A percentile compares a stretch with the other conserved stretches of the same genome.
Conservation (phyloP, 208 protist genomes). For the Wallacemonas sp. region DNA sequence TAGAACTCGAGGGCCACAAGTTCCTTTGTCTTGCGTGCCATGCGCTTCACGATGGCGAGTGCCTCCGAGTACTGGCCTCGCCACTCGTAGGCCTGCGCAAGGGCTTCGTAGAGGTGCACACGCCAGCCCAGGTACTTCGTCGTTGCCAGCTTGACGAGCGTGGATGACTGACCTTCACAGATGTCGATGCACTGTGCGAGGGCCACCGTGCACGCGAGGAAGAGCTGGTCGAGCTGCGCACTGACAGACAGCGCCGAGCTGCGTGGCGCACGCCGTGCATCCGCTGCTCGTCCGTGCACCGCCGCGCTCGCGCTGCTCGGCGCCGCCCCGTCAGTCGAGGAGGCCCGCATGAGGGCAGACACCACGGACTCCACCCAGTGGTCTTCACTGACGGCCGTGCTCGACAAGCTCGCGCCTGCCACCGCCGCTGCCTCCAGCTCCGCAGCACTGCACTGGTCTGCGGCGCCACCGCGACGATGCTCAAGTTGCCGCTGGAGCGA, state of each 20-base stretch:
- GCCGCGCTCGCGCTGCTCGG: not conserved
- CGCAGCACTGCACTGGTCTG: not conserved
- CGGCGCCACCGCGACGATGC: not conserved
- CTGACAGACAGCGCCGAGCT: not conserved
- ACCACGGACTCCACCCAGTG: not conserved
- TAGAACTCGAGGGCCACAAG: slow-evolving; percentile 72
- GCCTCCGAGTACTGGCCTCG: slow-evolving; percentile 39
- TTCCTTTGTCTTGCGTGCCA: slow-evolving; percentile 42
- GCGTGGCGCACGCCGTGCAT: too few relatives aligned
- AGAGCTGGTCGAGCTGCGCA: not conserved
- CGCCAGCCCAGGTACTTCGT: slow-evolving; percentile 76
- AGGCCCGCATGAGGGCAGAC: not conserved
- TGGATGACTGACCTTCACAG: slow-evolving; percentile 19
- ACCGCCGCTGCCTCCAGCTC: slow-evolving; percentile 1
- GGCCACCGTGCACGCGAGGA: not conserved
- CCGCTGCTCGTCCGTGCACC: not conserved
- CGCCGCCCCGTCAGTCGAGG: not conserved
- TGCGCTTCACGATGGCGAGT: slow-evolving; percentile 37
- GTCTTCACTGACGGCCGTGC: not conserved
- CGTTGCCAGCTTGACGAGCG: slow-evolving; percentile 53
- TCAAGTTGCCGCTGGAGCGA: slow-evolving; percentile 2
- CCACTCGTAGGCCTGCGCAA: slow-evolving; percentile 51
- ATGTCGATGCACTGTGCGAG: slow-evolving; percentile 18
- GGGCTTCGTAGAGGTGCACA: slow-evolving; percentile 59
- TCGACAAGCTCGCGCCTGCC: not conserved